Evolutionary conservation across 2,329 filamentous ascomycete genomes (phyloP).

Genomic region (Didymellaceae sp.): DNA sequence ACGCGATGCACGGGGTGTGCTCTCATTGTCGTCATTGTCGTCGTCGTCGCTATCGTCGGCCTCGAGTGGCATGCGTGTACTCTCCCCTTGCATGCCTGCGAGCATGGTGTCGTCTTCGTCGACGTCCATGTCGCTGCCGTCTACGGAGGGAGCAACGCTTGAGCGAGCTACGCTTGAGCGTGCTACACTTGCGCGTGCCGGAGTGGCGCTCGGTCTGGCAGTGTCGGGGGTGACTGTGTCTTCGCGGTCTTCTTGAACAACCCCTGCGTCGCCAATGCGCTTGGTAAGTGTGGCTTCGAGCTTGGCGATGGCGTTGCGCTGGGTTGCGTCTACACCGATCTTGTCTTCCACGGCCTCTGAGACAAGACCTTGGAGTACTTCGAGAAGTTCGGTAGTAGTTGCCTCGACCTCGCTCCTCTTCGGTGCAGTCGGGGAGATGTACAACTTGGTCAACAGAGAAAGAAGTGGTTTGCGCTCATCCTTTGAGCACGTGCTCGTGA

Average conservation of each 20-base stretch:
- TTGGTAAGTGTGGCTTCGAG: conserved; percentile 59
- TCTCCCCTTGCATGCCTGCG: conserved; percentile 43
- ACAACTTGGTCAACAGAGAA: conserved; percentile 78
- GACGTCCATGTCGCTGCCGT: conserved; percentile 23
- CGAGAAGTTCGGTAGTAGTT: conserved; percentile 29
- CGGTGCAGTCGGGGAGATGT: conserved; percentile 67
- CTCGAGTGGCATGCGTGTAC: conserved; percentile 44
- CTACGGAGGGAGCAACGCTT: conserved; percentile 14
- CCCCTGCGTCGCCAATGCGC: conserved; percentile 52
- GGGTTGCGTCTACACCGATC: conserved; percentile 59
- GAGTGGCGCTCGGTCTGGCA: conserved; percentile 6
- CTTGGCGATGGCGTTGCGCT: conserved; percentile 62
- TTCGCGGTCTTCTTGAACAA: conserved; percentile 10
- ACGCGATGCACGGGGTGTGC: not conserved
- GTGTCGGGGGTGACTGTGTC: conserved; percentile 28
- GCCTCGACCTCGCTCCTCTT: conserved; percentile 35
- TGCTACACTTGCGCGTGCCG: not conserved
- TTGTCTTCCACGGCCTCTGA: conserved; percentile 57
- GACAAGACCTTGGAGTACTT: conserved; percentile 54
- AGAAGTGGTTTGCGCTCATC: conserved; percentile 78
- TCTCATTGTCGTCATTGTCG: conserved; percentile 20
- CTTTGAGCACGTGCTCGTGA: conserved; percentile 68
- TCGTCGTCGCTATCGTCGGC: conserved; percentile 31
- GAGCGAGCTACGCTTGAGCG: conserved; percentile 2
- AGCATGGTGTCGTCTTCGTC: conserved; percentile 45